These are phyloP conservation scores for Stentor coeruleus DNA, from an alignment of 73 alveolate species.

Conservation along the genomic window DNA sequence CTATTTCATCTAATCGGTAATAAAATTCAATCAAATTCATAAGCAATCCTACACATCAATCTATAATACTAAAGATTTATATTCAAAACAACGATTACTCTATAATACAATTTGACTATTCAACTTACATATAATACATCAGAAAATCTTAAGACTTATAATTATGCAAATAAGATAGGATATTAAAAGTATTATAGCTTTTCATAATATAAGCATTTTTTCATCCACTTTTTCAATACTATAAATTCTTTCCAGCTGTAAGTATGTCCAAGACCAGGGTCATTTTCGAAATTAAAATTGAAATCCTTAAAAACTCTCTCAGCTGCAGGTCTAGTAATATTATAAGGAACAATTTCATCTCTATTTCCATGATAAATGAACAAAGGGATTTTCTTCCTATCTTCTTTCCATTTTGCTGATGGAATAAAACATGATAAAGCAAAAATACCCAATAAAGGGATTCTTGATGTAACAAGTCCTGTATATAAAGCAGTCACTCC, in stretches of 20 bases:
- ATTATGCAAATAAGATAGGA: no score
- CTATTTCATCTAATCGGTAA: no score
- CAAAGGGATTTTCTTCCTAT: slow-evolving; percentile 10
- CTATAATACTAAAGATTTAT: no score
- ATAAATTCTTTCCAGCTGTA: slow-evolving; percentile 14
- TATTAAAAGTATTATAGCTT: background rate
- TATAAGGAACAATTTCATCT: background rate
- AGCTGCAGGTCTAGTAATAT: background rate
- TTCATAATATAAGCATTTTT: background rate
- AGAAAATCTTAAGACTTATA: no score
- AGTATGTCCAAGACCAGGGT: background rate
- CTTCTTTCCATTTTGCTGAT: background rate
- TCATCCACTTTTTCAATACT: slow-evolving; percentile 11
- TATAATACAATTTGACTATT: no score
- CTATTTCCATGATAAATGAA: slow-evolving; percentile 25
- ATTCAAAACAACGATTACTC: no score
- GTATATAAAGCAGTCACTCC: slow-evolving; percentile 9
- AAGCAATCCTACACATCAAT: no score
- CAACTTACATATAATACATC: no score
- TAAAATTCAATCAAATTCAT: no score
- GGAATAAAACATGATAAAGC: background rate
- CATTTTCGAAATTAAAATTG: background rate
- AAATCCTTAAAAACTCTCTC: background rate
- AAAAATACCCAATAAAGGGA: slow-evolving; percentile 19
- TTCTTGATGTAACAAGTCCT: background rate